Percentiles rank a stretch among this genome's conserved stretches.
Conservation (phyloP, 306 rosid genomes). For the Begonia masoniana region DNA sequence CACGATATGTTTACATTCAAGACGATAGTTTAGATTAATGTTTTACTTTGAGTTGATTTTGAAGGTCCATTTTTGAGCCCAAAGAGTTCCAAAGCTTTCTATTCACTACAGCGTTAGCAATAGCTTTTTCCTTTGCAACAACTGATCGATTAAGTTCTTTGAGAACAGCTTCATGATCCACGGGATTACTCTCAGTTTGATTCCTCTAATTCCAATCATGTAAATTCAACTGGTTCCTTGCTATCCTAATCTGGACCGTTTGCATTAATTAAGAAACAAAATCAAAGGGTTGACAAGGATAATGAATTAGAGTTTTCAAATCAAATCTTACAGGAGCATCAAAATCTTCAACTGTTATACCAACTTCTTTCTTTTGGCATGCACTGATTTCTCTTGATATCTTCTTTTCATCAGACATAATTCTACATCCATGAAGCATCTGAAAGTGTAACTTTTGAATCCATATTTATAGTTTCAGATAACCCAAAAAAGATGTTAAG, state of each 20-base stretch:
- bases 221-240: not conserved
- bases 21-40: not conserved
- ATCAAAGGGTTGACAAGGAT: not conserved
- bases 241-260: not conserved
- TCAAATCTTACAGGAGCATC: slow-evolving; percentile 1
- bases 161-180: slow-evolving; percentile 5
- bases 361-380: not conserved
- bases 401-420: slow-evolving; percentile 18
- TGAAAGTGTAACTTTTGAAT: slow-evolving; percentile 16
- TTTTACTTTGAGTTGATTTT: slow-evolving; percentile 9
- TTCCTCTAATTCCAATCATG: not conserved
- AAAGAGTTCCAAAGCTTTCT: slow-evolving; percentile 17
- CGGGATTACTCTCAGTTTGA: too few relatives aligned
- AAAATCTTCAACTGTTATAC: slow-evolving; percentile 4
- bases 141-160: slow-evolving; percentile 5
- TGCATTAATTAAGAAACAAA: not conserved
- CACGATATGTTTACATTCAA: not conserved
- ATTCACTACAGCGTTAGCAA: slow-evolving; percentile 15
- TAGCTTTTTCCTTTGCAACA: slow-evolving; percentile 4
- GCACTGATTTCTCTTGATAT: slow-evolving; percentile 10
- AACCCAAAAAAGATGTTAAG: not conserved
- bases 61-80: slow-evolving; percentile 11
- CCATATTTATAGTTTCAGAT: not conserved
- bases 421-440: slow-evolving; percentile 16
- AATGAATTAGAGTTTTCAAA: not conserved